Evolutionary conservation across 768 basidiomycete genomes (phyloP).

Genomic region (Coprinopsis marcescibilis): DNA sequence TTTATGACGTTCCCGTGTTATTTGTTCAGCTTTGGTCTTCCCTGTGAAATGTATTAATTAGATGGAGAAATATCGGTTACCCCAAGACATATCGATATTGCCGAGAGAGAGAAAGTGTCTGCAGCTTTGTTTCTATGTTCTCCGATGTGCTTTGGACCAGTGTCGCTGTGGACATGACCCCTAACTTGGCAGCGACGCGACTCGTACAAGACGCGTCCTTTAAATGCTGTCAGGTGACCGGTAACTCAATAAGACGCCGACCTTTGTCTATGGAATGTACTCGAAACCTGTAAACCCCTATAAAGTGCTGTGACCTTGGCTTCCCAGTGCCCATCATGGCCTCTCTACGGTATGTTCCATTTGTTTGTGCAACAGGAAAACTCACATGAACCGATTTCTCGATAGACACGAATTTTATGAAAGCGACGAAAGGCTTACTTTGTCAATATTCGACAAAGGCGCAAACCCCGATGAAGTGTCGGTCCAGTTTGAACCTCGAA

Average conservation of each 20-base stretch:
- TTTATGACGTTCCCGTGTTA: not conserved
- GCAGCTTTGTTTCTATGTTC: no score
- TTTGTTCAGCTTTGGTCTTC: slow-evolving; percentile 6
- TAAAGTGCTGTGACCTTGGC: slow-evolving; percentile 6
- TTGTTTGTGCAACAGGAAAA: not conserved
- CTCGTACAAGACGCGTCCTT: slow-evolving; percentile 2
- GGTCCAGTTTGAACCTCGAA: slow-evolving; percentile 58
- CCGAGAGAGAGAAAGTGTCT: not conserved
- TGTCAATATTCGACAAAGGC: slow-evolving; percentile 76
- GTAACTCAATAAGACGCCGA: slow-evolving; percentile 1
- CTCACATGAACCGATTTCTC: not conserved
- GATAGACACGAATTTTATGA: slow-evolving; percentile 84
- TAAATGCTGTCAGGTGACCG: slow-evolving; percentile 16
- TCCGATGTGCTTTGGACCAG: no score
- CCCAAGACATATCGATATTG: not conserved
- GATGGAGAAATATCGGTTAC: slow-evolving; percentile 7
- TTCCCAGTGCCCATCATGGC: slow-evolving; percentile 22
- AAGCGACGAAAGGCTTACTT: slow-evolving; percentile 65
- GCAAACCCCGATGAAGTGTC: slow-evolving; percentile 60
- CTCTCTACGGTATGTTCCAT: slow-evolving; percentile 26
- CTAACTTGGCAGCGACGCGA: no score
- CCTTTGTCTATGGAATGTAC: slow-evolving; percentile 30
- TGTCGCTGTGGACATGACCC: no score
- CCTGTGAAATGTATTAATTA: not conserved
- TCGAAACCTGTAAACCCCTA: slow-evolving; percentile 20